Conservation (phyloP, 2,329 filamentous ascomycete genomes). For the Talaromyces atroroseus region DNA sequence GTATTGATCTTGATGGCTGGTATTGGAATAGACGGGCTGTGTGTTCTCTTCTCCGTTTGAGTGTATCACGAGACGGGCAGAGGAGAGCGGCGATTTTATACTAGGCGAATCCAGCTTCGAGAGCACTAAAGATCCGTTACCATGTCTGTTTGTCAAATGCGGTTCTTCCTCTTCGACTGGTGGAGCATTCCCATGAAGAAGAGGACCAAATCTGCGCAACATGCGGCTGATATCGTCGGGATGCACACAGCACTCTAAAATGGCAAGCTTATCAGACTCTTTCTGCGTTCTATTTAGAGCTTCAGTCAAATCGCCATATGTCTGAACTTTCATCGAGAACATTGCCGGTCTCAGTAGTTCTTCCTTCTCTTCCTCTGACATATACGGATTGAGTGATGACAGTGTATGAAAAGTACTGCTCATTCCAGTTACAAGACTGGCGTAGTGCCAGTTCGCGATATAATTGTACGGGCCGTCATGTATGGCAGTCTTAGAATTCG, state of each 20-base stretch:
- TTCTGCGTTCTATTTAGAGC: not conserved
- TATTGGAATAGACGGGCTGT: not conserved
- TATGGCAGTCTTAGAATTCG: slow-evolving; percentile 37
- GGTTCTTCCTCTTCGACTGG: not conserved
- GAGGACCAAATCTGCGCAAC: not conserved
- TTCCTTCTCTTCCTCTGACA: not conserved
- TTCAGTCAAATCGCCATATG: not conserved
- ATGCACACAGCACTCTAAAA: not conserved
- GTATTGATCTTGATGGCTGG: not conserved
- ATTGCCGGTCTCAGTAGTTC: not conserved
- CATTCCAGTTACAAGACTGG: not conserved
- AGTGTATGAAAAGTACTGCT: not conserved
- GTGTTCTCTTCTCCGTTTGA: not conserved
- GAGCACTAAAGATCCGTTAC: not conserved
- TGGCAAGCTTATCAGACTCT: not conserved
- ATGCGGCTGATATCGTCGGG: not conserved
- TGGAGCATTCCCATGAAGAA: not conserved
- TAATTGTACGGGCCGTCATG: slow-evolving; percentile 73
- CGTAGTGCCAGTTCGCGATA: slow-evolving; percentile 57
- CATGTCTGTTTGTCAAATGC: not conserved
- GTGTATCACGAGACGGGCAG: not conserved
- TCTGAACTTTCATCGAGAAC: not conserved
- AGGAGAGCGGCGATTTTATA: not conserved
- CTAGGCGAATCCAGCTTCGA: not conserved
- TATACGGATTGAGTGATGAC: not conserved